Percentiles rank a stretch among this genome's conserved stretches.
These are phyloP conservation scores for Cladophialophora yegresii DNA, from an alignment of 2,329 filamentous ascomycete genomes.

Conservation along the genomic window DNA sequence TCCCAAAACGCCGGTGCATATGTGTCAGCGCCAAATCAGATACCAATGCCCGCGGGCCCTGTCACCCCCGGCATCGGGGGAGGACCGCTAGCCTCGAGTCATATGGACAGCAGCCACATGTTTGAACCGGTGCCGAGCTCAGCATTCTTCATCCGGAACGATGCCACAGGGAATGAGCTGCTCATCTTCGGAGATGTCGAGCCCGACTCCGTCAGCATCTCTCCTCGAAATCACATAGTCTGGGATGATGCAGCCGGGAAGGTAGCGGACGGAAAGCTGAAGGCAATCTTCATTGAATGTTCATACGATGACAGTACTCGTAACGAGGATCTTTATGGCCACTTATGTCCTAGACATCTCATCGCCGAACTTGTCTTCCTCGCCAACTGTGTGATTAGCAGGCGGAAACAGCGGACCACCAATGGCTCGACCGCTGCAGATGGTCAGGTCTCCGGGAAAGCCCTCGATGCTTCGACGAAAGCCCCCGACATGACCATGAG, in stretches of 20 bases:
- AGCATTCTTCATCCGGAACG: constrained; percentile 87
- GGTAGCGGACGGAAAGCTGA: constrained; percentile 69
- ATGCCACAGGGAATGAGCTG: constrained; percentile 70
- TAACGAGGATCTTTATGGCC: constrained; percentile 80
- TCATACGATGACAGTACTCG: constrained; percentile 81
- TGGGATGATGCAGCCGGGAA: constrained; percentile 90
- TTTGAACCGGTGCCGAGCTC: constrained; percentile 68
- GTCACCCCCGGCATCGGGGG: constrained; percentile 28
- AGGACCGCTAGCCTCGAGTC: constrained; percentile 36
- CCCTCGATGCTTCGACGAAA: constrained; percentile 3
- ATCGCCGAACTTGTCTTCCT: constrained; percentile 74
- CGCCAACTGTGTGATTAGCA: constrained; percentile 63
- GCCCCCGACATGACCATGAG: constrained; percentile 24
- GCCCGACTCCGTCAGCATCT: constrained; percentile 79
- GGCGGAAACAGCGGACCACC: constrained; percentile 46
- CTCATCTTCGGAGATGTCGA: constrained; percentile 96
- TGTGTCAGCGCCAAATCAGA: constrained; percentile 9
- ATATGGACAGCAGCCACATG: constrained; percentile 42
- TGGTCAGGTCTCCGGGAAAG: constrained; percentile 1
- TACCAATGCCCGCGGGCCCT: constrained; percentile 22
- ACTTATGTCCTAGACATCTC: constrained; percentile 80
- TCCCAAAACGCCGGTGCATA: constrained; percentile 23
- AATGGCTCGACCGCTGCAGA: neutral
- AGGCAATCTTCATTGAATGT: constrained; percentile 91
- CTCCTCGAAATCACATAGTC: constrained; percentile 75